Conservation (phyloP, 345 rosid genomes). For the Camelina neglecta region DNA sequence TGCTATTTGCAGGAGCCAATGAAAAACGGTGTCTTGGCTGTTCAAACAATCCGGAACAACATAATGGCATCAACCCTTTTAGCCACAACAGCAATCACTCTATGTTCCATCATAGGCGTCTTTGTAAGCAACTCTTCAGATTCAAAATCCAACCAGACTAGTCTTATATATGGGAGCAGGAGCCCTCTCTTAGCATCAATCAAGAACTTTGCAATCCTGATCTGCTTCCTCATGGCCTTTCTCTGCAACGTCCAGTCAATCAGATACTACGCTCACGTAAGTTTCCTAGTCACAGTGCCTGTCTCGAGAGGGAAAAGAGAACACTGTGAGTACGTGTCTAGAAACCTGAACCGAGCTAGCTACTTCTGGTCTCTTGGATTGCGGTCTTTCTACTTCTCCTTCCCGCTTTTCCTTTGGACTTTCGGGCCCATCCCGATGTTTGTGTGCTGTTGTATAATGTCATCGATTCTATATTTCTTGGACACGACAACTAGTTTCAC, state of each 20-base stretch:
- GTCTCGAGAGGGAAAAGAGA: slow-evolving; percentile 59
- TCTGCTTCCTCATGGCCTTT: slow-evolving; percentile 90
- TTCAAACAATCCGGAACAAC: slow-evolving; percentile 92
- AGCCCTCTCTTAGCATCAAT: slow-evolving; percentile 60
- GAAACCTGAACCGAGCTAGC: slow-evolving; percentile 92
- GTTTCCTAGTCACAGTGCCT: slow-evolving; percentile 79
- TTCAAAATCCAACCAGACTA: slow-evolving; percentile 47
- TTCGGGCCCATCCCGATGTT: slow-evolving; percentile 96
- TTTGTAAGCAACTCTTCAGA: slow-evolving; percentile 76
- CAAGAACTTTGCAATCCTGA: slow-evolving; percentile 80
- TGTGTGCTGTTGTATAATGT: slow-evolving; percentile 68
- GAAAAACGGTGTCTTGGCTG: slow-evolving; percentile 83
- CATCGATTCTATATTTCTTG: slow-evolving; percentile 72
- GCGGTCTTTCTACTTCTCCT: slow-evolving; percentile 84
- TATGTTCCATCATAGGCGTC: slow-evolving; percentile 82
- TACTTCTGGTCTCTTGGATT: slow-evolving; percentile 90
- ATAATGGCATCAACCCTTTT: slow-evolving; percentile 96
- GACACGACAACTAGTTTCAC: slow-evolving; percentile 80
- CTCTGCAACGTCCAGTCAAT: slow-evolving; percentile 92
- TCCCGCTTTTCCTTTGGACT: slow-evolving; percentile 89
- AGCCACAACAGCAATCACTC: slow-evolving; percentile 93
- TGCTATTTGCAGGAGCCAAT: slow-evolving; percentile 69
- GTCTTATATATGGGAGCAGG: slow-evolving; percentile 67
- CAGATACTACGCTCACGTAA: slow-evolving; percentile 86
- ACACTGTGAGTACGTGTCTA: slow-evolving; percentile 65